phyloP scores from a whole-genome alignment of 352 stramenopile species.

The Phytophthora pinifolia region DNA sequence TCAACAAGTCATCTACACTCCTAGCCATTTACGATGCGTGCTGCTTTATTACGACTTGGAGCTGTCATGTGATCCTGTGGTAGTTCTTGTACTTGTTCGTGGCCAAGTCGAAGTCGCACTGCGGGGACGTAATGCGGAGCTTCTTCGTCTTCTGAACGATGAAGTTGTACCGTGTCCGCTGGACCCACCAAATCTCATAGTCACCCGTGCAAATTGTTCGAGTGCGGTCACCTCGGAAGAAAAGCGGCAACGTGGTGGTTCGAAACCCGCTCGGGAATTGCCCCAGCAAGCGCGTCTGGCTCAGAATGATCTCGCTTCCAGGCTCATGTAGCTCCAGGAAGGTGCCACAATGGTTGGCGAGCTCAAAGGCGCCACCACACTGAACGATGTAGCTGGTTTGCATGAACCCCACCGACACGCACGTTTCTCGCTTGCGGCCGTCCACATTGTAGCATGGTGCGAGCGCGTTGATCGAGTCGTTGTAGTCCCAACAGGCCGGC shows the following conservation, averaged over 20 bases:
- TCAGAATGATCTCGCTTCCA: conserved; percentile 62
- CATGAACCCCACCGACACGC: conserved; percentile 79
- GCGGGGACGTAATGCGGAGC: conserved; percentile 55
- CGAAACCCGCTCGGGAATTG: conserved; percentile 77
- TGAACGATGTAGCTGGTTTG: conserved; percentile 79
- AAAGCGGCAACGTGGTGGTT: conserved; percentile 71
- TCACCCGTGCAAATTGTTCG: conserved; percentile 68
- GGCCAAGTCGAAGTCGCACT: conserved; percentile 79
- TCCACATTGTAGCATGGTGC: conserved; percentile 65
- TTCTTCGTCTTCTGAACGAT: conserved; percentile 85
- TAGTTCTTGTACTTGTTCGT: conserved; percentile 83
- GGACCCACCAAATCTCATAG: conserved; percentile 90
- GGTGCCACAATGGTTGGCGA: conserved; percentile 82
- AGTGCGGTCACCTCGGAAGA: conserved; percentile 59
- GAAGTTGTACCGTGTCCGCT: conserved; percentile 78
- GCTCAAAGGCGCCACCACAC: conserved; percentile 62
- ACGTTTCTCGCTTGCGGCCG: conserved; percentile 51
- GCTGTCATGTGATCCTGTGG: conserved; percentile 32
- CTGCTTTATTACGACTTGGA: neutral
- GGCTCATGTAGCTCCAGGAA: conserved; percentile 86
- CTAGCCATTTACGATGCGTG: neutral
- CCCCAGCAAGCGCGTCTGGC: conserved; percentile 63
- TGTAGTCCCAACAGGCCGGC: conserved; percentile 85
- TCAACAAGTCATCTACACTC: neutral
- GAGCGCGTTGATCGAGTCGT: conserved; percentile 70